A percentile compares a stretch with the other conserved stretches of the same genome.
Evolutionary conservation across 495 filamentous ascomycete genomes (phyloP).

Genomic region (Monascus purpureus): DNA sequence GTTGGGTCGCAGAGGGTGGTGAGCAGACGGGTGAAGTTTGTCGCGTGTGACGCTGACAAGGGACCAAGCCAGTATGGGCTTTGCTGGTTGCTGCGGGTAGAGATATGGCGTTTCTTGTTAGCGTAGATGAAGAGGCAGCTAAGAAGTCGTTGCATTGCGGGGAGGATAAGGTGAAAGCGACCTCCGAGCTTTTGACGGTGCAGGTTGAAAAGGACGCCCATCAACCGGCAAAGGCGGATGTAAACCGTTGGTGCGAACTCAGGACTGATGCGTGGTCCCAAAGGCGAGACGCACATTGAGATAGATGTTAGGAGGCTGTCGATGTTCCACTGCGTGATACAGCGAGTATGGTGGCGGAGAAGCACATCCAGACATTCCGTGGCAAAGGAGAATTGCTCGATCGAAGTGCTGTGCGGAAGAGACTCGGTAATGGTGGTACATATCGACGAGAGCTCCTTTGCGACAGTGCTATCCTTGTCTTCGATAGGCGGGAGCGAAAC

Average conservation of each 20-base stretch:
- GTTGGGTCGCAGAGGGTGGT: slow-evolving; percentile 69
- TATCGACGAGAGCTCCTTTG: slow-evolving; percentile 22
- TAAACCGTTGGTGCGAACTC: slow-evolving; percentile 40
- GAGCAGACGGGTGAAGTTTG: slow-evolving; percentile 54
- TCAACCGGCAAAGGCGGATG: slow-evolving; percentile 44
- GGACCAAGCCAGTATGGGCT: slow-evolving; percentile 35
- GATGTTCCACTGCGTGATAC: slow-evolving; percentile 56
- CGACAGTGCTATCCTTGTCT: slow-evolving; percentile 24
- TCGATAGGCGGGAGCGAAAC: slow-evolving; percentile 18
- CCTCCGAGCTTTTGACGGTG: slow-evolving; percentile 54
- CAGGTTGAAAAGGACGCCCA: slow-evolving; percentile 39
- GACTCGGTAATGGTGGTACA: slow-evolving; percentile 19
- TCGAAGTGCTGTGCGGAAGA: slow-evolving; percentile 20
- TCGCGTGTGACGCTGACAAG: slow-evolving; percentile 37
- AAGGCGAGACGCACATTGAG: slow-evolving; percentile 33
- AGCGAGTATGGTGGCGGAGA: slow-evolving; percentile 37
- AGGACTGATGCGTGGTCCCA: slow-evolving; percentile 20
- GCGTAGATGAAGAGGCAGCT: slow-evolving; percentile 45
- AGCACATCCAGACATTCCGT: slow-evolving; percentile 41
- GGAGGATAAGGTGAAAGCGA: slow-evolving; percentile 56
- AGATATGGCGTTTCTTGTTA: slow-evolving; percentile 26
- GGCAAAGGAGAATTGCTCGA: slow-evolving; percentile 42
- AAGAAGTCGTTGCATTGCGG: slow-evolving; percentile 48
- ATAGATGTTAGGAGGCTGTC: slow-evolving; percentile 48
- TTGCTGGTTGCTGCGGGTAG: slow-evolving; percentile 7